Evolutionary conservation across 1,284 basidiomycete species (phyloP).

Genomic region (Singerocomus inundabilis): DNA sequence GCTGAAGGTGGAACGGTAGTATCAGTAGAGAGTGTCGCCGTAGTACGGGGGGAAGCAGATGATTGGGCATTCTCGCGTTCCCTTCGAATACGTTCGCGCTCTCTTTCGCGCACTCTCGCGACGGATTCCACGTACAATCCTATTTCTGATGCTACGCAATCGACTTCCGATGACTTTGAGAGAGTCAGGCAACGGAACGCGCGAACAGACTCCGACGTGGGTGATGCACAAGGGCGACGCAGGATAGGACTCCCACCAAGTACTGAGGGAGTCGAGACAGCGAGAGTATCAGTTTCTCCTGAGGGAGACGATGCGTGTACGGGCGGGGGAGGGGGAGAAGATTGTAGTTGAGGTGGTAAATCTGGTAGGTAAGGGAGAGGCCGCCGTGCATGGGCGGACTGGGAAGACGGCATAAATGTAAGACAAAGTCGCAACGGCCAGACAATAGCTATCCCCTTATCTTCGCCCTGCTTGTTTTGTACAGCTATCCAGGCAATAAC

Average conservation of each 20-base stretch:
- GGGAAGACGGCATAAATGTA: conserved; percentile 42
- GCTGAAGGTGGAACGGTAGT: conserved; percentile 16
- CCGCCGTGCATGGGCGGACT: conserved; percentile 40
- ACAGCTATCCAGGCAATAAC: conserved; percentile 71
- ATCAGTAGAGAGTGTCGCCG: conserved; percentile 27
- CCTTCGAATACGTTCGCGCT: conserved; percentile 64
- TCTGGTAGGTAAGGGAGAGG: conserved; percentile 58
- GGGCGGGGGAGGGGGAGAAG: conserved; percentile 47
- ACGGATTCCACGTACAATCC: conserved; percentile 69
- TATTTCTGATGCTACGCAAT: conserved; percentile 53
- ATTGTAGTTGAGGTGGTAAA: conserved; percentile 62
- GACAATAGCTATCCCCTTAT: conserved; percentile 70
- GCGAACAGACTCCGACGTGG: conserved; percentile 26
- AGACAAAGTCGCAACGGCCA: conserved; percentile 66
- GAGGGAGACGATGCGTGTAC: conserved; percentile 16
- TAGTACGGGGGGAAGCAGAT: conserved; percentile 36
- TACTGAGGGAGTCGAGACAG: conserved; percentile 11
- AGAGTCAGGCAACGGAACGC: conserved; percentile 26
- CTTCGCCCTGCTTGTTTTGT: conserved; percentile 72
- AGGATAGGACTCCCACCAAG: conserved; percentile 19
- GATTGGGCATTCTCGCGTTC: conserved; percentile 56
- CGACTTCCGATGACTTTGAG: conserved; percentile 27
- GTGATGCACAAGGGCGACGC: conserved; percentile 22
- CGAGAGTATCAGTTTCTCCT: conserved; percentile 2
- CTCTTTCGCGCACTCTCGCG: conserved; percentile 66